phyloP scores from a whole-genome alignment of 768 basidiomycete species.

The Cystobasidium tubakii region DNA sequence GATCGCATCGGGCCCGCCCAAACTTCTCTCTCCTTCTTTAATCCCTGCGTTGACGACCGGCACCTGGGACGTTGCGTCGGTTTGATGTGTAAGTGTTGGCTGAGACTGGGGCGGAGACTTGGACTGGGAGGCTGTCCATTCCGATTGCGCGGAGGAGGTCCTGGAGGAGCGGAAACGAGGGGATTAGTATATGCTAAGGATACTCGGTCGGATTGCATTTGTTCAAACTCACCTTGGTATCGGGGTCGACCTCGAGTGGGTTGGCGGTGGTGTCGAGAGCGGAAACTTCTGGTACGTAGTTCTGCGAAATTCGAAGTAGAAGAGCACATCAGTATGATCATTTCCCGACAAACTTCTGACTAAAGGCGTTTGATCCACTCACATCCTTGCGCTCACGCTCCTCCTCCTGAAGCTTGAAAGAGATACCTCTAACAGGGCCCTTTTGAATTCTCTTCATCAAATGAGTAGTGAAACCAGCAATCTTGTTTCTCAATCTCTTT shows the following conservation, averaged over 20 bases:
- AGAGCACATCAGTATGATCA: background rate
- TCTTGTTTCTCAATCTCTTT: slow-evolving; percentile 98
- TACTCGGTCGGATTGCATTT: background rate
- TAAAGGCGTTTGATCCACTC: slow-evolving; percentile 55
- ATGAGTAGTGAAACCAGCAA: slow-evolving; percentile 98
- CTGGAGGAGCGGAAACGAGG: slow-evolving; percentile 54
- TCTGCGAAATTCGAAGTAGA: background rate
- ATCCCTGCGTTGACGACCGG: slow-evolving; percentile 25
- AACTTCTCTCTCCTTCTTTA: background rate
- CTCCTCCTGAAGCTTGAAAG: slow-evolving; percentile 99
- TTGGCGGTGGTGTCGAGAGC: slow-evolving; percentile 71
- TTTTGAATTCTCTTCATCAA: slow-evolving; percentile 99
- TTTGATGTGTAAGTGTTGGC: background rate
- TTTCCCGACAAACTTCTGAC: too few species aligned
- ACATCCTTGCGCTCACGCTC: slow-evolving; percentile 94
- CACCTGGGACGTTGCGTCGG: slow-evolving; percentile 22
- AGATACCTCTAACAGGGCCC: slow-evolving; percentile 97
- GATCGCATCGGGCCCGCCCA: too few species aligned
- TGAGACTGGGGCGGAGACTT: slow-evolving; percentile 61
- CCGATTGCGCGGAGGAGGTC: slow-evolving; percentile 83
- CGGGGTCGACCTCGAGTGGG: slow-evolving; percentile 79
- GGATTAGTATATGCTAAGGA: background rate
- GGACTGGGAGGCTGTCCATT: slow-evolving; percentile 84
- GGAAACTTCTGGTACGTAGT: slow-evolving; percentile 81
- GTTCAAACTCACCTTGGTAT: slow-evolving; percentile 73